Base-by-base conservation (phyloP, 1,139 yeast genomes). In the Geotrichum citri-aurantii region DNA sequence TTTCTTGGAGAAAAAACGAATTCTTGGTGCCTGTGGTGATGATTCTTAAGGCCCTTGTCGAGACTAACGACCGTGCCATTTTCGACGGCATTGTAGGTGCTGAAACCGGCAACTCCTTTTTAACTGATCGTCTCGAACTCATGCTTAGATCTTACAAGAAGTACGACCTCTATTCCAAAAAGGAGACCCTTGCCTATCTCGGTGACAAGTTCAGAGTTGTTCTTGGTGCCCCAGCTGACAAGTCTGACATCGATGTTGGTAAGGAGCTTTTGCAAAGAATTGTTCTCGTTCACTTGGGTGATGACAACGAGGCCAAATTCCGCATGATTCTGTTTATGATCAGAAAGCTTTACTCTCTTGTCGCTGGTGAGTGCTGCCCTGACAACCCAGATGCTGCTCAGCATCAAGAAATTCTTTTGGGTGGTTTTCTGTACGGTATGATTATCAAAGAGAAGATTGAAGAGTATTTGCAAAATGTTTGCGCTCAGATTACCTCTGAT, bases 341-440 rank as follows among this genome's bases (percentile, higher is more conserved):
- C 68, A 84, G 99, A 79, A 95, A 93, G 75, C 81, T 93, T 62
- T 95, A 95, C 73, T 81, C 98, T 0, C 80, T 95, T 65, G 98
- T 93, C 55, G 97, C 97, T 48, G 98, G 98, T 61, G 97, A 92
- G 70, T 92, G 98, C 75, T 79, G 93, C 61, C 95, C 97, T 26
- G 99, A 93, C 73, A 93, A 95, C 76, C 99, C 99, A 69, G 99
- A 93, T 85, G 96, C 98, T 50, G 90, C 97, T 10, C 99, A 95
- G 77, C 98, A 93, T 79, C 99, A 93, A 77, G 99, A 93, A 77
- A 91, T 93, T 37, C 77, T 93, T 64, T 80, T 93, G 59, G 99
- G 99, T 63, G 99, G 99, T 24, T 91, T 93, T 81, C 79, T 93
- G 59, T 93, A 90, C 69, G 98, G 98, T 65, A 92, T 92, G 96